Evolutionary conservation across 2,329 filamentous ascomycete genomes (phyloP).

Genomic region (Teratosphaeria pseudoeucalypti): DNA sequence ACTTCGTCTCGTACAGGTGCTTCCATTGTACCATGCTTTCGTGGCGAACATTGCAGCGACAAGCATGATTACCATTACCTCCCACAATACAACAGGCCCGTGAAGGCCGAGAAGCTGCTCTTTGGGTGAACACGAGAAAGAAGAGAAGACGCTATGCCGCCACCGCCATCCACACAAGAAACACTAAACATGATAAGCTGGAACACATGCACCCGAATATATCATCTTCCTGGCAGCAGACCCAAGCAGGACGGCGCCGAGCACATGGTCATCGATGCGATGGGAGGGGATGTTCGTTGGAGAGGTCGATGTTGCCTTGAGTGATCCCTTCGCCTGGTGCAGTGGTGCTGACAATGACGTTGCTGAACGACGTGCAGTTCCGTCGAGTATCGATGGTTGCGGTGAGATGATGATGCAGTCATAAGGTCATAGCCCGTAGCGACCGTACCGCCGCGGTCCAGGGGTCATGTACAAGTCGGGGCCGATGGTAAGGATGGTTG

Average conservation of each 20-base stretch:
- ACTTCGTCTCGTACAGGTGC: neutral
- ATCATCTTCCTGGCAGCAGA: slow-evolving; percentile 7
- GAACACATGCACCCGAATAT: slow-evolving; percentile 9
- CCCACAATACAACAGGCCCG: slow-evolving; percentile 12
- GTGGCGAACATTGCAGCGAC: slow-evolving; percentile 3
- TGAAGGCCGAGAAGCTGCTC: slow-evolving; percentile 14
- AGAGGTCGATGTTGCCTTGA: neutral
- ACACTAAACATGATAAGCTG: slow-evolving; percentile 12
- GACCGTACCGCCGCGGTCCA: slow-evolving; percentile 11
- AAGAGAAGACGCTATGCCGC: slow-evolving; percentile 7
- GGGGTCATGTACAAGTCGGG: slow-evolving; percentile 16
- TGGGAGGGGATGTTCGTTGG: neutral
- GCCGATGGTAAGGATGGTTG: slow-evolving; percentile 15
- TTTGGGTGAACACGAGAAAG: slow-evolving; percentile 2
- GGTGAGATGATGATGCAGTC: slow-evolving; percentile 4
- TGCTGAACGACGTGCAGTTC: neutral
- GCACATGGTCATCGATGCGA: slow-evolving; percentile 19
- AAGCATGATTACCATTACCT: slow-evolving; percentile 18
- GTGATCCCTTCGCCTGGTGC: neutral
- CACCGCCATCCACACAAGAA: slow-evolving; percentile 7
- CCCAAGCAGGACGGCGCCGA: slow-evolving; percentile 17
- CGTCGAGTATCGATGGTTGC: slow-evolving; percentile 1
- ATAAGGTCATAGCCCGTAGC: slow-evolving; percentile 13
- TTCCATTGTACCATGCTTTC: neutral
- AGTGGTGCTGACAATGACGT: slow-evolving; percentile 9